phyloP scores from a whole-genome alignment of 176 grass and related monocot species.

The Eragrostis curvula region DNA sequence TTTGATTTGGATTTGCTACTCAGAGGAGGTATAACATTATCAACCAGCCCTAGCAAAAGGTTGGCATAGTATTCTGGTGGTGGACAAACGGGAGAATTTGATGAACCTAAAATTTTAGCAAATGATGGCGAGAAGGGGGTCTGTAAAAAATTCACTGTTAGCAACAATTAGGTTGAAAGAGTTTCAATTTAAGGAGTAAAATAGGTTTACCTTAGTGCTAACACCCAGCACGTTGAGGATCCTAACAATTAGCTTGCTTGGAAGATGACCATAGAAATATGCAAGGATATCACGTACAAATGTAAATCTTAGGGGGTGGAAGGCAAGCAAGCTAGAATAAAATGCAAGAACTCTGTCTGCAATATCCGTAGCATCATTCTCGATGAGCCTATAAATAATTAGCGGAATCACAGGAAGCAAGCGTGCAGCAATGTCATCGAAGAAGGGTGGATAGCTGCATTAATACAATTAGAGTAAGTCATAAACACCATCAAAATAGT shows the following conservation, averaged over 20 bases:
- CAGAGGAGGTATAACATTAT: constrained; percentile 96
- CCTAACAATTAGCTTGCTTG: constrained; percentile 82
- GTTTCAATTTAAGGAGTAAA: constrained; percentile 7
- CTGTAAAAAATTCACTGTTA: constrained; percentile 53
- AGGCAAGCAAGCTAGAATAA: constrained; percentile 81
- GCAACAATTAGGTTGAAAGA: constrained; percentile 22
- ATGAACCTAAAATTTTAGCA: constrained; percentile 62
- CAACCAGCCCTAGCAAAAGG: constrained; percentile 90
- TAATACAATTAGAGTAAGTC: constrained; percentile 42
- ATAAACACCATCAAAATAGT: constrained; percentile 25
- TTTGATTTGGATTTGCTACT: constrained; percentile 86
- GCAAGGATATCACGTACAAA: constrained; percentile 99
- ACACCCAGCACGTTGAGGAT: constrained; percentile 82
- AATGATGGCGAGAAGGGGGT: constrained; percentile 91
- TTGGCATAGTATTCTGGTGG: constrained; percentile 93
- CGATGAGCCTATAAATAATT: constrained; percentile 97
- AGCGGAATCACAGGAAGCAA: constrained; percentile 87
- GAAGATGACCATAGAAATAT: constrained; percentile 94
- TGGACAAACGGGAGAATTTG: constrained; percentile 70
- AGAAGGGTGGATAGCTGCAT: constrained; percentile 92
- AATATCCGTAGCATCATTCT: constrained; percentile 85
- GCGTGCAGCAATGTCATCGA: constrained; percentile 96
- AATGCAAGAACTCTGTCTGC: constrained; percentile 87
- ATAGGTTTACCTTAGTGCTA: constrained; percentile 79
- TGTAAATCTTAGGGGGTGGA: constrained; percentile 94